Evolutionary conservation across 1,139 yeast genomes (phyloP).

Genomic region (Yamadazyma atlantica): DNA sequence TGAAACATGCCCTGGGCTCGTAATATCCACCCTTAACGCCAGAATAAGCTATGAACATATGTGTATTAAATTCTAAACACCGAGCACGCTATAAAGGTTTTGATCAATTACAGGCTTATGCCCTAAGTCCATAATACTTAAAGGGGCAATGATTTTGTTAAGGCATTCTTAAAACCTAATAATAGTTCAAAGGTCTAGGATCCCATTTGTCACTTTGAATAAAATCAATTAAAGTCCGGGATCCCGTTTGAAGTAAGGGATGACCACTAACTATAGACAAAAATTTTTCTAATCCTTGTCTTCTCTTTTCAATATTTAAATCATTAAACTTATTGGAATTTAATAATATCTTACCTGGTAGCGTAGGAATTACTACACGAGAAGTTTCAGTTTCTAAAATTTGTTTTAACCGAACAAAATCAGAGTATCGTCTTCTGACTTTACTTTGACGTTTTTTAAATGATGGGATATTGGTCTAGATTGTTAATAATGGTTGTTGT

Average conservation of each 20-base stretch:
- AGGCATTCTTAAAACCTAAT: constrained; percentile 6
- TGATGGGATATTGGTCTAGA: constrained; percentile 76
- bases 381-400: constrained; percentile 74
- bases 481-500: constrained; percentile 10
- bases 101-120: too few relatives aligned
- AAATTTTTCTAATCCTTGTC: constrained; percentile 83
- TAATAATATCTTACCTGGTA: constrained; percentile 83
- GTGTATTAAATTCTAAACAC: too few relatives aligned
- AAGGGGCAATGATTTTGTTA: too few relatives aligned
- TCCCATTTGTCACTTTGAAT: constrained; percentile 90
- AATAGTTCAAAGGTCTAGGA: constrained; percentile 22
- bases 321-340: constrained; percentile 75
- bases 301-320: constrained; percentile 77
- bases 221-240: constrained; percentile 78
- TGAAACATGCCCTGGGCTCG: too few relatives aligned
- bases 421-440: constrained; percentile 87
- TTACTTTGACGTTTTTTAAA: constrained; percentile 65
- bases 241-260: constrained; percentile 88
- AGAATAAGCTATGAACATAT: too few relatives aligned
- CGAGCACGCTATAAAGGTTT: too few relatives aligned
- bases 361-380: constrained; percentile 77
- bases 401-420: constrained; percentile 79
- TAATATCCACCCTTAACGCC: too few relatives aligned
- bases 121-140: too few relatives aligned
- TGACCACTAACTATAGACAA: constrained; percentile 84